Evolutionary conservation across 1,139 yeast species (phyloP).

Genomic region (Geotrichum aggregatum): DNA sequence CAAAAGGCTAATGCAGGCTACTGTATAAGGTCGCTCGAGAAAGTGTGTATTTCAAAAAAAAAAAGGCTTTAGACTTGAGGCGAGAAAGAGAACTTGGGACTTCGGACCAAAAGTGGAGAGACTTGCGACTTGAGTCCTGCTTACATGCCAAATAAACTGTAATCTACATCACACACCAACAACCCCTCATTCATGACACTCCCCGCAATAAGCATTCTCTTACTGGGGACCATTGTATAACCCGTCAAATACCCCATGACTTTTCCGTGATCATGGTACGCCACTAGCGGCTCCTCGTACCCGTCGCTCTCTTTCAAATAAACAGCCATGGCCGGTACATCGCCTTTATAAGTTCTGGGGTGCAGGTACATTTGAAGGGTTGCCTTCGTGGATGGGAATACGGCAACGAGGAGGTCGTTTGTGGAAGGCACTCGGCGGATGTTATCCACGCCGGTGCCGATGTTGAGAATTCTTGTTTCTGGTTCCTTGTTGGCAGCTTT

Average conservation of each 20-base stretch:
- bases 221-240: neutral
- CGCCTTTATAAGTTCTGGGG: neutral
- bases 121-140: no score
- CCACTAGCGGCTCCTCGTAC: slow-evolving; percentile 4
- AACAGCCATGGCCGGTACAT: slow-evolving; percentile 12
- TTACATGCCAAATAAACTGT: neutral
- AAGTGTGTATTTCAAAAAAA: no score
- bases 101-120: no score
- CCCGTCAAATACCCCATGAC: slow-evolving; percentile 13
- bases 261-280: slow-evolving; percentile 11
- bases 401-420: slow-evolving; percentile 23
- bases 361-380: neutral
- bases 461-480: neutral
- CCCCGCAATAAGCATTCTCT: slow-evolving; percentile 16
- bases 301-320: slow-evolving; percentile 10
- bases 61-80: no score
- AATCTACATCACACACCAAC: slow-evolving; percentile 18
- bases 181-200: slow-evolving; percentile 21
- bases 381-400: slow-evolving; percentile 20
- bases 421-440: slow-evolving; percentile 22
- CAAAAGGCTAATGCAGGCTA: no score
- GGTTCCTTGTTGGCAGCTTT: neutral
- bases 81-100: no score
- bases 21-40: no score
- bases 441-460: slow-evolving; percentile 23